Evolutionary conservation across 83 land plant species (phyloP).

Genomic region (Thuja plicata): DNA sequence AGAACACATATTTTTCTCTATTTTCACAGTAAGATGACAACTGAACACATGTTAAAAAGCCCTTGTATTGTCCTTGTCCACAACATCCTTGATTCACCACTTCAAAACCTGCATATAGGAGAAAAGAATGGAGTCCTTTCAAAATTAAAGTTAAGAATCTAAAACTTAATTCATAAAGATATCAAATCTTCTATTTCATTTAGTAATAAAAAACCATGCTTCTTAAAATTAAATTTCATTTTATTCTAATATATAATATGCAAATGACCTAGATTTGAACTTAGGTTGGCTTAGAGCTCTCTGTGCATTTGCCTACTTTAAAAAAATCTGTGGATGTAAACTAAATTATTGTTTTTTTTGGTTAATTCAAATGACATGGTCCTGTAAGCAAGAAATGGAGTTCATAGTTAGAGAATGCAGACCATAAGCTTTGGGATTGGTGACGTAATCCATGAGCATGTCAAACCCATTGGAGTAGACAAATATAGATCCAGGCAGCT

Average conservation of each 20-base stretch:
- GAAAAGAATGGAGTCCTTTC: neutral
- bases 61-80: slow-evolving; percentile 40
- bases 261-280: too few species aligned
- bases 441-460: slow-evolving; percentile 22
- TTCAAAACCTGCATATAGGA: slow-evolving; percentile 25
- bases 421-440: slow-evolving; percentile 31
- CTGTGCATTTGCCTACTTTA: too few species aligned
- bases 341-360: too few species aligned
- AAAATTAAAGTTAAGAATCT: neutral
- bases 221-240: too few species aligned
- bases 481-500: slow-evolving; percentile 33
- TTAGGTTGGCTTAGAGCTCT: too few species aligned
- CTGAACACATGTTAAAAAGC: slow-evolving; percentile 26
- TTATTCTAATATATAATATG: too few species aligned
- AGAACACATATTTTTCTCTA: slow-evolving; percentile 37
- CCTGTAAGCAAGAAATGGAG: neutral
- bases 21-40: slow-evolving; percentile 31
- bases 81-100: slow-evolving; percentile 38
- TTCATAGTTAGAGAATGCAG: neutral
- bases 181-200: too few species aligned
- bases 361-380: neutral
- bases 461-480: slow-evolving; percentile 32
- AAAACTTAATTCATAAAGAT: neutral
- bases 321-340: too few species aligned
- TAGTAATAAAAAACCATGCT: neutral